Evolutionary conservation across 2,329 filamentous ascomycete species (phyloP), one percentile per base, ranked within the genome.

Genomic region (Talaromyces sp.): DNA sequence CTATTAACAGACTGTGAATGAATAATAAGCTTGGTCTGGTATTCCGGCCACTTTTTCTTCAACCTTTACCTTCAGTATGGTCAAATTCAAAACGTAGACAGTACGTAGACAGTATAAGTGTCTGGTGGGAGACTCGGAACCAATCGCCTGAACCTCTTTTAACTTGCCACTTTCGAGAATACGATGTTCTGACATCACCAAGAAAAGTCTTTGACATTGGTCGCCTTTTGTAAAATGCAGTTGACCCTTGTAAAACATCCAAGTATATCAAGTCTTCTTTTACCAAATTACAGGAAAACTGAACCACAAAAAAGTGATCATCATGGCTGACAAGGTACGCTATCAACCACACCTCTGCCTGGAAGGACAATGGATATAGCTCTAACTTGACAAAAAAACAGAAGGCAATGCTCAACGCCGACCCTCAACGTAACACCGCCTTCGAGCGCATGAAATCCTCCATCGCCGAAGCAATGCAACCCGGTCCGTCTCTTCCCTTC

Each of bases 101-200:
- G 27, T 31, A 31, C 27, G 27, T 31, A 31, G 27, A 31, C 7
- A 31, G 27, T 31, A 31, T 31, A 6, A 31, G 27, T 31, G 5
- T 31, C 27, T 31, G 14, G 14, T n/a, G 8, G 31, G 2, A 37
- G 27, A n/a, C 6, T 19, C 52, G 33, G 52, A 56, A 56, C 37
- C n/a, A 56, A 37, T 39, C 11, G n/a, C 52, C 52, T 37, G 33
- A 37, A 33, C 27, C 16, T 22, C 11, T 1, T n/a, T 58, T 31
- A 58, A 39, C 56, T 43, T 39, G 52, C 52, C 52, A 59, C 41
- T 35, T 49, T 14, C 27, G 43, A 19, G 35, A 35, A 61, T 52
- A 61, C 59, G 59, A 52, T 61, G 41, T 52, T n/a, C 59, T 61
- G 59, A 61, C 59, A 61, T 61, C 59, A 61, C 59, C 31, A 22